phyloP scores from a whole-genome alignment of 805 yeast species.

The Starmerella bombi region DNA sequence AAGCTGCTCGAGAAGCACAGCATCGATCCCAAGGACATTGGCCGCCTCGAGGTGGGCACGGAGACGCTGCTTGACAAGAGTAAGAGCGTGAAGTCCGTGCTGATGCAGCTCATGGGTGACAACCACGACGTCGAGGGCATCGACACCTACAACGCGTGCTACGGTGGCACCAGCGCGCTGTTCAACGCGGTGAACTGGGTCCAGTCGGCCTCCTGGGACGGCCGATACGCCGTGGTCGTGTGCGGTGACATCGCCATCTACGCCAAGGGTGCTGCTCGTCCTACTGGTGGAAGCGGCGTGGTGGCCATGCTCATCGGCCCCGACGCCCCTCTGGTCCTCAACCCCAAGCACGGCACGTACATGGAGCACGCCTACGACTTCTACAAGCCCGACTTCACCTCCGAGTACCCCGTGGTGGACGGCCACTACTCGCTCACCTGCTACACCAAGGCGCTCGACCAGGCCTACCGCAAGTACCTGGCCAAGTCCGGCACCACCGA shows the following conservation, averaged over 20 bases:
- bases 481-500: constrained; percentile 36
- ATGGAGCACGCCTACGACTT: constrained; percentile 95
- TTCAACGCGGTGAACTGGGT: constrained; percentile 92
- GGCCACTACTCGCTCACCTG: constrained; percentile 92
- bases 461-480: constrained; percentile 71
- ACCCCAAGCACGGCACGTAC: constrained; percentile 74
- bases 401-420: constrained; percentile 94
- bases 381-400: constrained; percentile 92
- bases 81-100: constrained; percentile 87
- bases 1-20: constrained; percentile 66
- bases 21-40: constrained; percentile 68
- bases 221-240: constrained; percentile 92
- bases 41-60: constrained; percentile 96
- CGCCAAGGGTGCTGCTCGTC: constrained; percentile 95
- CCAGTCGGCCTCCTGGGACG: constrained; percentile 94
- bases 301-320: constrained; percentile 93
- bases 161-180: constrained; percentile 94
- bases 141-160: constrained; percentile 93
- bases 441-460: constrained; percentile 86
- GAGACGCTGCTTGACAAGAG: constrained; percentile 95
- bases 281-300: constrained; percentile 98
- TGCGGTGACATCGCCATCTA: constrained; percentile 97
- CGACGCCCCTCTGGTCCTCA: constrained; percentile 92
- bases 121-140: constrained; percentile 90
- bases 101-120: constrained; percentile 84